Evolutionary conservation across 352 stramenopile species (phyloP).

Genomic region (Peronospora destructor): DNA sequence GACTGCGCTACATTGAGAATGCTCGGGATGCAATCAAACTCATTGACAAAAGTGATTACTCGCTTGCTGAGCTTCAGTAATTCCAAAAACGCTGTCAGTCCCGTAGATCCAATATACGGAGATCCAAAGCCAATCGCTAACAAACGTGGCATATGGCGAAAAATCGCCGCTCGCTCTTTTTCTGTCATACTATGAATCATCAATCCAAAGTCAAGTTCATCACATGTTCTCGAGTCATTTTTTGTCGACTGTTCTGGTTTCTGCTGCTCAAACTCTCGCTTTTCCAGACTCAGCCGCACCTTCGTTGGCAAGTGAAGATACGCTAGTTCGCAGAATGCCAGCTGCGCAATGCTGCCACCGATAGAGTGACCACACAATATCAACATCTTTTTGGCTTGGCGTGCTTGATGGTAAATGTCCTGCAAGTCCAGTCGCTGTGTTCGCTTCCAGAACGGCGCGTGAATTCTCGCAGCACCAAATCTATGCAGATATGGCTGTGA

Average conservation of each 20-base stretch:
- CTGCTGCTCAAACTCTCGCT: conserved; percentile 48
- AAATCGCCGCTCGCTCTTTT: conserved; percentile 19
- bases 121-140: conserved; percentile 73
- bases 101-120: conserved; percentile 57
- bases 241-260: conserved; percentile 21
- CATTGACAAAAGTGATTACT: conserved; percentile 76
- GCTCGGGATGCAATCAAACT: conserved; percentile 81
- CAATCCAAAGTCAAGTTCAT: conserved; percentile 20
- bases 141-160: conserved; percentile 37
- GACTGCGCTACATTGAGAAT: conserved; percentile 81
- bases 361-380: conserved; percentile 80
- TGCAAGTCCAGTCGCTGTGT: conserved; percentile 52
- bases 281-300: conserved; percentile 48
- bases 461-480: conserved; percentile 68
- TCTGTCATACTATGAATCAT: conserved; percentile 21
- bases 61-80: conserved; percentile 42
- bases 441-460: conserved; percentile 72
- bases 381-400: conserved; percentile 49
- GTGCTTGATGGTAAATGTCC: conserved; percentile 40
- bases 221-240: conserved; percentile 3
- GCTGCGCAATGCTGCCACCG: conserved; percentile 69
- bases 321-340: conserved; percentile 69
- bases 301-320: conserved; percentile 57
- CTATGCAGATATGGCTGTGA: conserved; percentile 58
- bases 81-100: conserved; percentile 40